These are phyloP conservation scores for Clitopilus passeckerianus DNA, from an alignment of 768 basidiomycete genomes.

Conservation along the genomic window DNA sequence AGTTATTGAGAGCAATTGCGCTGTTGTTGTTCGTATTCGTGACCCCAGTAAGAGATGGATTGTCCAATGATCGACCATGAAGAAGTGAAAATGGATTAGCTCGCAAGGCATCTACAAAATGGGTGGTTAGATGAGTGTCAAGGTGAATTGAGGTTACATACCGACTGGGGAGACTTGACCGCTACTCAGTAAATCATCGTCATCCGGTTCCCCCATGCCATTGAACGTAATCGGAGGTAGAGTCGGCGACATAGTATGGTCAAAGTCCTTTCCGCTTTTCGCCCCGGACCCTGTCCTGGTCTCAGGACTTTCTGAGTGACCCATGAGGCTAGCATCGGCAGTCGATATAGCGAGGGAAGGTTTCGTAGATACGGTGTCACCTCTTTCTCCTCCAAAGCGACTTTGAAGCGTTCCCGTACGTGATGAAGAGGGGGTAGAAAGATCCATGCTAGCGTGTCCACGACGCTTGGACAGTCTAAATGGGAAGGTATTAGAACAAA, in stretches of 20 bases:
- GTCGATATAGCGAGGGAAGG: background rate
- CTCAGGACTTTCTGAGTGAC: background rate
- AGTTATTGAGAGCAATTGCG: background rate
- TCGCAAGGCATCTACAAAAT: slow-evolving; percentile 12
- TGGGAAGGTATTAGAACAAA: background rate
- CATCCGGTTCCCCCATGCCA: slow-evolving; percentile 26
- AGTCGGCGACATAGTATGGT: slow-evolving; percentile 23
- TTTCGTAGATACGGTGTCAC: background rate
- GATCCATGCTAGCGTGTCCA: slow-evolving; percentile 12
- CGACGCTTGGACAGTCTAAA: slow-evolving; percentile 19
- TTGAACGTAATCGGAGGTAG: slow-evolving; percentile 23
- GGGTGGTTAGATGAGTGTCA: no score
- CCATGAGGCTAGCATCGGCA: background rate
- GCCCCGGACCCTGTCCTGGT: background rate
- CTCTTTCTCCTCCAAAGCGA: background rate
- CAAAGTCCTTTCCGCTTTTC: slow-evolving; percentile 6
- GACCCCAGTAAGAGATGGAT: slow-evolving; percentile 11
- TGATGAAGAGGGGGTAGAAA: slow-evolving; percentile 7
- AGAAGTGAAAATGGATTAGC: slow-evolving; percentile 15
- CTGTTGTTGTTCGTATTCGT: slow-evolving; percentile 3
- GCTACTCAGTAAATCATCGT: slow-evolving; percentile 72
- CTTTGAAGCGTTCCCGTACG: slow-evolving; percentile 3
- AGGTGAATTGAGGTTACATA: slow-evolving; percentile 21
- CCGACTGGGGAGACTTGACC: slow-evolving; percentile 73
- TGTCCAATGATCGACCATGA: slow-evolving; percentile 12